Evolutionary conservation across 768 basidiomycete genomes (phyloP).

Genomic region (Hygrophorus pudorinus): DNA sequence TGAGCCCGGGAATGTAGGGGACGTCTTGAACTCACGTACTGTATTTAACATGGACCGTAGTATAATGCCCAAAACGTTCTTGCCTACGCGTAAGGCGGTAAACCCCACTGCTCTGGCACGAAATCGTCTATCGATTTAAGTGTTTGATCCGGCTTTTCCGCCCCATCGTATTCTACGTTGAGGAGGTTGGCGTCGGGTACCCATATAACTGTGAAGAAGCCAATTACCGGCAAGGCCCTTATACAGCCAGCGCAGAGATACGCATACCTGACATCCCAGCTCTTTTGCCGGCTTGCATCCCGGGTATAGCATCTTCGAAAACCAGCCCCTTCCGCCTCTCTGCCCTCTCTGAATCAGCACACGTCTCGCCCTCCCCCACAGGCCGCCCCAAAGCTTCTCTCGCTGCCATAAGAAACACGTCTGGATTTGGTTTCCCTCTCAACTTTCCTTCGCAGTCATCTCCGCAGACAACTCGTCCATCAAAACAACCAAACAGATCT

Average conservation of each 20-base stretch:
- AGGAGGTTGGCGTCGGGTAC: conserved; percentile 69
- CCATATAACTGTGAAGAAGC: conserved; percentile 56
- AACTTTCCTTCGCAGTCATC: conserved; percentile 46
- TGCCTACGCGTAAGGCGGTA: conserved; percentile 70
- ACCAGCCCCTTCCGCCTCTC: conserved; percentile 62
- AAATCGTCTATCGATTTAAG: conserved; percentile 62
- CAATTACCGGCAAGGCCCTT: conserved; percentile 1
- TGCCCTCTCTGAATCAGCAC: conserved; percentile 23
- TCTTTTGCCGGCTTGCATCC: conserved; percentile 70
- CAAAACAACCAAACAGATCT: conserved; percentile 53
- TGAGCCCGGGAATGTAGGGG: no score
- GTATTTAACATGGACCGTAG: no score
- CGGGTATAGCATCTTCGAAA: conserved; percentile 74
- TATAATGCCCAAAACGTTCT: no score
- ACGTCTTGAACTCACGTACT: no score
- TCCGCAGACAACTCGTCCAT: conserved; percentile 56
- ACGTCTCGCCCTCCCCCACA: conserved; percentile 40
- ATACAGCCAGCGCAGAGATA: background rate
- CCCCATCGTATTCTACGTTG: conserved; percentile 33
- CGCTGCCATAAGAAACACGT: conserved; percentile 73
- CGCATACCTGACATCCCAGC: conserved; percentile 77
- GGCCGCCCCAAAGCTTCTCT: conserved; percentile 41
- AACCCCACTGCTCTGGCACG: conserved; percentile 73
- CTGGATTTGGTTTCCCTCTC: conserved; percentile 72
- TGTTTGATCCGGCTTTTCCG: conserved; percentile 49